Evolutionary conservation across 2,329 filamentous ascomycete species (phyloP).

Genomic region (Claviceps purpurea): DNA sequence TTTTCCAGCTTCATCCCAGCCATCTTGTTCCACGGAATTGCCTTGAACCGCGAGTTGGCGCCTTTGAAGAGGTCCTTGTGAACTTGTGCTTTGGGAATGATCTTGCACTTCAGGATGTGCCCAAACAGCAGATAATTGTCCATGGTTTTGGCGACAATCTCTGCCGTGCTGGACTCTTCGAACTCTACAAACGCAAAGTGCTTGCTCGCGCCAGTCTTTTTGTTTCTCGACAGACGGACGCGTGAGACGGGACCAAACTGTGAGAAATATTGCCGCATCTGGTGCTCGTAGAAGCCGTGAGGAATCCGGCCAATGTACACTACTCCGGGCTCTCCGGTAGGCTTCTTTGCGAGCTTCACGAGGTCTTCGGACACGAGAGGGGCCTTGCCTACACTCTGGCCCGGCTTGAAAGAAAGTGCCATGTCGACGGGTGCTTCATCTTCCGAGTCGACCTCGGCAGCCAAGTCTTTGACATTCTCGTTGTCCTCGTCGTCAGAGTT

Average conservation of each 20-base stretch:
- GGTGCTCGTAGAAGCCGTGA: conserved; percentile 89
- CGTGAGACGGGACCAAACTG: conserved; percentile 77
- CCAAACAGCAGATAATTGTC: conserved; percentile 93
- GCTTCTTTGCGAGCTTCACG: conserved; percentile 27
- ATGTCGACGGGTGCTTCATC: conserved; percentile 27
- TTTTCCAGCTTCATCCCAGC: conserved; percentile 62
- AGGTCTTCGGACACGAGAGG: conserved; percentile 33
- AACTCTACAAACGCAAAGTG: conserved; percentile 97
- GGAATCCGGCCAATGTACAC: conserved; percentile 86
- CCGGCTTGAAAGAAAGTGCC: conserved; percentile 28
- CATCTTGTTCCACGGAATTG: conserved; percentile 76
- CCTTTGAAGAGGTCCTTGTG: conserved; percentile 80
- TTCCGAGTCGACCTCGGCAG: conserved; percentile 29
- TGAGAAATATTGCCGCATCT: conserved; percentile 86
- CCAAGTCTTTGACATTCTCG: conserved; percentile 29
- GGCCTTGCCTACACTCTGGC: conserved; percentile 37
- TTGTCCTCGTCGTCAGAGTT: conserved; percentile 28
- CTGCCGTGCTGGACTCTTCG: conserved; percentile 58
- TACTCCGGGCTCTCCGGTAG: conserved; percentile 52
- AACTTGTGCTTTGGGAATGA: conserved; percentile 62
- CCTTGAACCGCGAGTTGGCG: conserved; percentile 80
- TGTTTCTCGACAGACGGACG: conserved; percentile 80
- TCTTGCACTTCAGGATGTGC: conserved; percentile 80
- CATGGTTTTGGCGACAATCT: conserved; percentile 92
- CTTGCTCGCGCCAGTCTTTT: conserved; percentile 78